A percentile compares a stretch with the other conserved stretches of the same genome.
phyloP scores from a whole-genome alignment of 2,329 filamentous ascomycete genomes.

The Fusarium haematococcum region DNA sequence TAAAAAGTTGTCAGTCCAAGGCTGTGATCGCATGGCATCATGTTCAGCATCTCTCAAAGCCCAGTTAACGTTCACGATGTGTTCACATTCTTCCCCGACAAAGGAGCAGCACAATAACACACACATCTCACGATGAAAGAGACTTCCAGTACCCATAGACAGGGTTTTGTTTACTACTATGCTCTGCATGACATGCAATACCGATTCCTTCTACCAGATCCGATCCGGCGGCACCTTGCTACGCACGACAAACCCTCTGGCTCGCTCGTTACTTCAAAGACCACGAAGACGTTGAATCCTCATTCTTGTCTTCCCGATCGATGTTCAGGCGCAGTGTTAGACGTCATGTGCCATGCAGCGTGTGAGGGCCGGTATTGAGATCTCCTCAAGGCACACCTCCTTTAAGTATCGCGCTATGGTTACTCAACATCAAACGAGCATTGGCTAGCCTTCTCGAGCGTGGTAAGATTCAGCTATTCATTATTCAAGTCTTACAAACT shows the following conservation, averaged over 20 bases:
- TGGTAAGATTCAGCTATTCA: background rate
- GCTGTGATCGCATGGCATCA: background rate
- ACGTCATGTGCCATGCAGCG: background rate
- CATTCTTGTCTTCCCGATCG: background rate
- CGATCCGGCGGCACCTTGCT: background rate
- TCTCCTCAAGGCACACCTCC: background rate
- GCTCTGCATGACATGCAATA: background rate
- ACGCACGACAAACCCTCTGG: background rate
- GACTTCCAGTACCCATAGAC: background rate
- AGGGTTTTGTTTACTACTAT: background rate
- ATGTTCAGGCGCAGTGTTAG: background rate
- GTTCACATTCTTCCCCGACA: background rate
- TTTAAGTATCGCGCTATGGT: background rate
- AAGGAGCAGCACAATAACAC: background rate
- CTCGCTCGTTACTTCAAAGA: background rate
- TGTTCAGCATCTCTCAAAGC: background rate
- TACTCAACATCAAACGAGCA: background rate
- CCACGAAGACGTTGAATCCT: background rate
- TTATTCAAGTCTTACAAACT: slow-evolving; percentile 28
- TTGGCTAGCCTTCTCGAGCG: background rate
- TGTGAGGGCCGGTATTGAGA: background rate
- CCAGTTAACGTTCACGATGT: background rate
- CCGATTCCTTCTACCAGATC: background rate
- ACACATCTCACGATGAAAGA: background rate
- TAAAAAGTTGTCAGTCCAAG: background rate